Conservation (phyloP, 805 yeast genomes). For the Torulaspora indica region DNA sequence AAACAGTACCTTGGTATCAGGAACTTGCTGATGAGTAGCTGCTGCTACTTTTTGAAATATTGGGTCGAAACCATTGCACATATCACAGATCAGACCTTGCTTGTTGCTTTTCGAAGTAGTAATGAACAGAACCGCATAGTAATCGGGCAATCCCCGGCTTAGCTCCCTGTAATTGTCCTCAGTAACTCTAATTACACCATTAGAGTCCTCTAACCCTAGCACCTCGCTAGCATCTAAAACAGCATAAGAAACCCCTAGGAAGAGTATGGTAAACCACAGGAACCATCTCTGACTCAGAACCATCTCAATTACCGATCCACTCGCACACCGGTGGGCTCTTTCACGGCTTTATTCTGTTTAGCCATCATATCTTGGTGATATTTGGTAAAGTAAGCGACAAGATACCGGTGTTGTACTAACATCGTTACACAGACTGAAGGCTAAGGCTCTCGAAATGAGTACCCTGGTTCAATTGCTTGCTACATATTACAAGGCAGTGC, state of each 20-base stretch:
- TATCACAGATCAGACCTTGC: slow-evolving; percentile 39
- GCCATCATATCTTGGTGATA: neutral
- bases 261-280: slow-evolving; percentile 1
- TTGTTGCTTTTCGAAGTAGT: slow-evolving; percentile 45
- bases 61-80: slow-evolving; percentile 45
- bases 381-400: neutral
- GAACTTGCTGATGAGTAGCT: slow-evolving; percentile 44
- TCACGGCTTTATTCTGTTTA: neutral
- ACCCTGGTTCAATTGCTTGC: slow-evolving; percentile 25
- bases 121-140: slow-evolving; percentile 47
- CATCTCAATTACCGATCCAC: slow-evolving; percentile 1
- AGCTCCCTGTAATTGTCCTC: slow-evolving; percentile 40
- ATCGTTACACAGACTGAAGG: neutral
- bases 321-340: neutral
- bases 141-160: slow-evolving; percentile 47
- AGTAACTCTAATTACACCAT: slow-evolving; percentile 42
- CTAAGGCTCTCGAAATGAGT: slow-evolving; percentile 16
- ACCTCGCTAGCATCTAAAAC: slow-evolving; percentile 13
- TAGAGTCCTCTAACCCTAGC: slow-evolving; percentile 21
- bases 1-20: slow-evolving; percentile 42
- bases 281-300: neutral
- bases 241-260: slow-evolving; percentile 1
- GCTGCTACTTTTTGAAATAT: slow-evolving; percentile 41
- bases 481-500: slow-evolving; percentile 30
- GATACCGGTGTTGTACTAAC: neutral